phyloP scores from a whole-genome alignment of 208 protist genomes.

The Wallacemonas collosoma region DNA sequence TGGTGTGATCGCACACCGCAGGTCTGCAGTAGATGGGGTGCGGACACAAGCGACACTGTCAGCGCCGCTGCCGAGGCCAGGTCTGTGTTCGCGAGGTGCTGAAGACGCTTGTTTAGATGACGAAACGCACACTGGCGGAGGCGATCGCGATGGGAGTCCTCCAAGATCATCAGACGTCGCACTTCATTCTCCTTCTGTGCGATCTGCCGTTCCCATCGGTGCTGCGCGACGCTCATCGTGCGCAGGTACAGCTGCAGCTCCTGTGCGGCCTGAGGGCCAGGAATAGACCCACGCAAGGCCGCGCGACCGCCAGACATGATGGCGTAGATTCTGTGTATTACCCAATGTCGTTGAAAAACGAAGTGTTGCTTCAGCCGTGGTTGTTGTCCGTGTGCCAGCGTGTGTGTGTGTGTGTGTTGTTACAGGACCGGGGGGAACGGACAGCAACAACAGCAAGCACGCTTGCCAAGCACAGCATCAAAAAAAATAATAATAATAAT shows the following conservation, averaged over 20 bases:
- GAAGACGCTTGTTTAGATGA: constrained; percentile 34
- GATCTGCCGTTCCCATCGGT: constrained; percentile 65
- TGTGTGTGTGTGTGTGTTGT: no score
- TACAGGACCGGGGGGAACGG: no score
- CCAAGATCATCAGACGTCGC: constrained; percentile 73
- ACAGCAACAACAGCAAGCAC: no score
- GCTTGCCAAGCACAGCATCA: no score
- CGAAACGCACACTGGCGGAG: constrained; percentile 61
- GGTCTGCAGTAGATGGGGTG: constrained; percentile 40
- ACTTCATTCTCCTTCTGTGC: constrained; percentile 64
- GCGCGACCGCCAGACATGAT: not conserved
- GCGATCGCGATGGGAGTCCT: constrained; percentile 64
- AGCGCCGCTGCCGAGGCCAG: constrained; percentile 34
- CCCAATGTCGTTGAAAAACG: no score
- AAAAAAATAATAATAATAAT: no score
- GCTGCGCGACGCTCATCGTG: constrained; percentile 52
- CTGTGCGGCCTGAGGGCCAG: constrained; percentile 42
- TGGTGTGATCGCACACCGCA: constrained; percentile 55
- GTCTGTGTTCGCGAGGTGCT: constrained; percentile 69
- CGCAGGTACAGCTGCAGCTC: constrained; percentile 78
- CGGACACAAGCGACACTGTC: constrained; percentile 26
- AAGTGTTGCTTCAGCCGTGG: no score
- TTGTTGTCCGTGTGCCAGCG: no score
- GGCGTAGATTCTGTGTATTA: no score
- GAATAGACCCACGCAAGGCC: not conserved